A percentile compares a stretch with the other conserved stretches of the same genome.
Evolutionary conservation across 139 green algal species (phyloP).

Genomic region (Choricystis sp.): DNA sequence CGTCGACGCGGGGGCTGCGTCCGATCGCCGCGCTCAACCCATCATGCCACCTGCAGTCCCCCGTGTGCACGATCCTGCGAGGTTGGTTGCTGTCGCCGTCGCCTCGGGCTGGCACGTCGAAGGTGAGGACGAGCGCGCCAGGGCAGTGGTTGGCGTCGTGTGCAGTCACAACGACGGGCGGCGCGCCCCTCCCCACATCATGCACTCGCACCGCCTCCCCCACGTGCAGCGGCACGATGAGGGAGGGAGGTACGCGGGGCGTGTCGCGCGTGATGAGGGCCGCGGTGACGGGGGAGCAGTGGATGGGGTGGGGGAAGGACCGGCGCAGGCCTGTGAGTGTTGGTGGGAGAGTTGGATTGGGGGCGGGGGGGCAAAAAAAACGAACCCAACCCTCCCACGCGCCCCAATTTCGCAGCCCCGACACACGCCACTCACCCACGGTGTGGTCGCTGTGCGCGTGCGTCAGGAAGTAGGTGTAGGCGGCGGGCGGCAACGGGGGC

Average conservation of each 20-base stretch:
- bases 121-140: slow-evolving; percentile 49
- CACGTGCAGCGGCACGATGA: neutral
- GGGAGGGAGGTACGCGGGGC: neutral
- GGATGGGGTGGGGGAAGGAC: neutral
- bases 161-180: slow-evolving; percentile 55
- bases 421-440: slow-evolving; percentile 11
- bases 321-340: too few species aligned
- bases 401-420: neutral
- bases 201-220: too few species aligned
- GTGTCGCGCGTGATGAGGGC: neutral
- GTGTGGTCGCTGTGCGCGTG: slow-evolving; percentile 74
- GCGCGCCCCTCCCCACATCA: slow-evolving; percentile 8
- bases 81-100: neutral
- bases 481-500: neutral
- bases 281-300: neutral
- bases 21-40: slow-evolving; percentile 31
- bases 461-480: slow-evolving; percentile 31
- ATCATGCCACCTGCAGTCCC: slow-evolving; percentile 68
- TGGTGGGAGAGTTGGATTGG: too few species aligned
- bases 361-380: too few species aligned
- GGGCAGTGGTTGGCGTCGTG: slow-evolving; percentile 91
- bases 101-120: slow-evolving; percentile 28
- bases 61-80: slow-evolving; percentile 72
- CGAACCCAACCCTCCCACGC: too few species aligned
- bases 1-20: slow-evolving; percentile 10